Base-by-base conservation (phyloP, 164 flowering plant genomes). In the Aristolochia fimbriata region DNA sequence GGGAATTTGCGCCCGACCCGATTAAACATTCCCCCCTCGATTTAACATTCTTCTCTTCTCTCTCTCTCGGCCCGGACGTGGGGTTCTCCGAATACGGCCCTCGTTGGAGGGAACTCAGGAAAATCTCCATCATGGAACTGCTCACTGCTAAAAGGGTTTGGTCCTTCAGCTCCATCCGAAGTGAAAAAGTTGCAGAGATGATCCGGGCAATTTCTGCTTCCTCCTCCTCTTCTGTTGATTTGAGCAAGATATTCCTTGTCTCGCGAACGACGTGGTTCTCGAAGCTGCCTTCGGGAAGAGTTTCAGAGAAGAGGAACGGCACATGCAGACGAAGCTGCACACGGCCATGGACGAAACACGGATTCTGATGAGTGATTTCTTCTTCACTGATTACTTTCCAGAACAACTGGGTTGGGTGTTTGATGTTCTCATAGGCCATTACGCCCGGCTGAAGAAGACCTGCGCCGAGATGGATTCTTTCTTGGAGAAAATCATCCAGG, bases 281-380 rank as follows among this genome's bases (percentile, higher is more conserved):
- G 46, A 80, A 1, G 81, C 76, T 19, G 87, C 85, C 3, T 79
- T 80, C 17, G 85, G 90, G 62, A 74, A 58, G 70, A 65, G 79
- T 64, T 80, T 0, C 61, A 57, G 16, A 66, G 51, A 16, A 68
- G 51, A 16, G 2, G 68, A 55, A 20, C 21, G 31, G 25, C 55
- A 59, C 57, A 22, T 21, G 33, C 6, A 30, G 33, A 6, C 17
- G 7, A 27, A 23, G 65, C 15, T 33, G 54, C n/a, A 55, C 62
- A 33, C 70, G 57, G 60, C 69, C 72, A 53, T 75, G 70, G 71
- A 59, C 63, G 55, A 78, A 76, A 78, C 50, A 80, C 17, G 78
- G 77, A 15, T 82, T 22, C 59, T 73, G 65, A 68, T 80, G 11
- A 70, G 58, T 58, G 84, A 82, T 55, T 78, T 74, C 15, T 41